phyloP scores from a whole-genome alignment of 805 yeast species.

The Tetrapisispora arboricola region DNA sequence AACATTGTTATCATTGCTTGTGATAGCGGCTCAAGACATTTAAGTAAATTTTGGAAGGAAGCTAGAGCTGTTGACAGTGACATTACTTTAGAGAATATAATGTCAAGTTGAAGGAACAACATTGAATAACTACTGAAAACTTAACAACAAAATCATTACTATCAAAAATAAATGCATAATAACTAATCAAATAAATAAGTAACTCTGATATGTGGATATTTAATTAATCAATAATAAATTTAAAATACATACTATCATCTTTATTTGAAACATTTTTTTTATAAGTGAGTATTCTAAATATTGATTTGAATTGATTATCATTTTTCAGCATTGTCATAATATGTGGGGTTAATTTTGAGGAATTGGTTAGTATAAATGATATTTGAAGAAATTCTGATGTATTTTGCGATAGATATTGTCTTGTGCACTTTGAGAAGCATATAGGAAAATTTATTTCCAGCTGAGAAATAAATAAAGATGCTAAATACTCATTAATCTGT shows the following conservation, averaged over 20 bases:
- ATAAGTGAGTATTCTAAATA: not conserved
- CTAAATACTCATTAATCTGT: slow-evolving; percentile 20
- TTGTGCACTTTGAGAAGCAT: slow-evolving; percentile 21
- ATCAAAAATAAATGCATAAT: no score
- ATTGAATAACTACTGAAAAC: no score
- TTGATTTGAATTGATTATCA: slow-evolving; percentile 12
- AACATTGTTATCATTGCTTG: slow-evolving; percentile 78
- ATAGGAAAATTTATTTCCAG: slow-evolving; percentile 30
- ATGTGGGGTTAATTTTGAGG: slow-evolving; percentile 17
- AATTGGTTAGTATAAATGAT: slow-evolving; percentile 19
- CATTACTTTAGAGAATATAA: slow-evolving; percentile 29
- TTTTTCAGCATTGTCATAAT: slow-evolving; percentile 11
- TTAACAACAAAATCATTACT: no score
- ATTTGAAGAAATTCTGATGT: slow-evolving; percentile 18
- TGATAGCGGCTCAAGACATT: slow-evolving; percentile 84
- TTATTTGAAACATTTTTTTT: not conserved
- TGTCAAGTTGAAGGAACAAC: slow-evolving; percentile 6
- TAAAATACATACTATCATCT: not conserved
- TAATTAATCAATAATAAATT: slow-evolving; percentile 1
- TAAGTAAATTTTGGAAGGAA: slow-evolving; percentile 84
- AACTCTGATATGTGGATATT: not conserved
- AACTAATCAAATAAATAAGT: not conserved
- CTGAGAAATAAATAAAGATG: slow-evolving; percentile 24
- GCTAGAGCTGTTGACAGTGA: slow-evolving; percentile 35
- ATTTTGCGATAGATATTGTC: slow-evolving; percentile 17